Percentiles rank a stretch among this genome's conserved stretches.
Conservation (phyloP, 2,329 filamentous ascomycete genomes). For the Paecilomyces sp. region DNA sequence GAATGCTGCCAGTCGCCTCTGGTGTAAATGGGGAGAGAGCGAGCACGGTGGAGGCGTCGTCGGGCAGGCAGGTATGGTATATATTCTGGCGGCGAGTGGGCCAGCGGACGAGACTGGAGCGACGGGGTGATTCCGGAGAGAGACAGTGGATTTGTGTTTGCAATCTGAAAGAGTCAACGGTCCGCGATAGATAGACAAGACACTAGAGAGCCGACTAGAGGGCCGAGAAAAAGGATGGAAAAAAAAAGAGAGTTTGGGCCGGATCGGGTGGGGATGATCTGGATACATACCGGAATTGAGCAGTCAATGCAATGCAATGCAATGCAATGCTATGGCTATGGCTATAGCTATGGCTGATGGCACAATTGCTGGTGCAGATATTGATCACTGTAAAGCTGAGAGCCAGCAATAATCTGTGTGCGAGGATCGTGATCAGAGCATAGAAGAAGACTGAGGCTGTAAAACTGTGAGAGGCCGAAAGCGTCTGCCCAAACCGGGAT, state of each 20-base stretch:
- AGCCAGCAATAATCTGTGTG: no score
- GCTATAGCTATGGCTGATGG: no score
- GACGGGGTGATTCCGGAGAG: background rate
- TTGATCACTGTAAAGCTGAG: no score
- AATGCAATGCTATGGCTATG: no score
- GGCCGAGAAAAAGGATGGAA: background rate
- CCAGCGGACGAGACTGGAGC: background rate
- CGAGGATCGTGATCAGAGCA: background rate
- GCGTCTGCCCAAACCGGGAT: background rate
- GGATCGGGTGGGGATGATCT: background rate
- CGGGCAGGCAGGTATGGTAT: background rate
- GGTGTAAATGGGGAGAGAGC: background rate
- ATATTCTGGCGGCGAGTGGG: background rate
- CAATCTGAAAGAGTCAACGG: slow-evolving; percentile 2
- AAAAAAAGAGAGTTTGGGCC: background rate
- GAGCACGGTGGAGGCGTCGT: background rate
- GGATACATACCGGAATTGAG: background rate
- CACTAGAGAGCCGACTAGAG: background rate
- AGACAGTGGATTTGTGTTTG: background rate
- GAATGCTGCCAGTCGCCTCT: no score
- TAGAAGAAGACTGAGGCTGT: background rate
- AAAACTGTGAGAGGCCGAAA: background rate
- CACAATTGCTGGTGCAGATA: no score
- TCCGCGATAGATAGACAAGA: background rate
- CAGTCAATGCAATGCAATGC: no score